Evolutionary conservation across 495 filamentous ascomycete species (phyloP), one percentile per base, ranked within the genome.

Genomic region (Talaromyces proteolyticus): DNA sequence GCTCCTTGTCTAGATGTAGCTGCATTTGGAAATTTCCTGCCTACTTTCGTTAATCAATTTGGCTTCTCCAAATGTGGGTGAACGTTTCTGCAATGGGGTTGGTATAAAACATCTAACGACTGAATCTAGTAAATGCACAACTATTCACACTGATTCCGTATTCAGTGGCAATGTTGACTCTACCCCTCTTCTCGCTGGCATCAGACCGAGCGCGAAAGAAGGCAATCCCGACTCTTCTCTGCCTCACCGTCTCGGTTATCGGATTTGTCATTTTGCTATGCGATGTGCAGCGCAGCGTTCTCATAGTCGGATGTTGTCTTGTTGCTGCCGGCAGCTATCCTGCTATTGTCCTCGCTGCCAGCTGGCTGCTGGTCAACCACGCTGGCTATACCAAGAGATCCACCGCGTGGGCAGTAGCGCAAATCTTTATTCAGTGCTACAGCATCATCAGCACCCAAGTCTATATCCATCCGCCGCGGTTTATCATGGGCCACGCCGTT

Each of bases 1-100:
- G 38, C 38, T 40, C 38, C 38, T 40, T 40, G 38, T 40, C 38
- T 40, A 6, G 38, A 40, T 40, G 38, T 40, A 40, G 38, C 38
- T 16, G 38, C 38, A n/a, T 40, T 40, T 40, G 38, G 38, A 40
- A 40, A 40, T 40, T 40, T 40, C 38, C 45, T 40, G 38, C 38
- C 38, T 40, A 40, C 38, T 40, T 40, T 40, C 38, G 38, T 40
- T 18, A 40, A 40, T n/a, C 12, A 40, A 16, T 40, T 40, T 40
- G 38, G 38, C n/a, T 40, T 40, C 38, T 40, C 38, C n/a, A 18
- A 40, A 40, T 16, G 38, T 40, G 38, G 17, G 38, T 40, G 38
- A 40, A 6, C 38, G n/a, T 40, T 40, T 40, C 16, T 40, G 4
- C 38, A 16, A 40, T 40, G 38, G 6, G n/a, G 6, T 40, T 40